Conservation (phyloP, 768 basidiomycete species). For the Lanmaoa rubissima region DNA sequence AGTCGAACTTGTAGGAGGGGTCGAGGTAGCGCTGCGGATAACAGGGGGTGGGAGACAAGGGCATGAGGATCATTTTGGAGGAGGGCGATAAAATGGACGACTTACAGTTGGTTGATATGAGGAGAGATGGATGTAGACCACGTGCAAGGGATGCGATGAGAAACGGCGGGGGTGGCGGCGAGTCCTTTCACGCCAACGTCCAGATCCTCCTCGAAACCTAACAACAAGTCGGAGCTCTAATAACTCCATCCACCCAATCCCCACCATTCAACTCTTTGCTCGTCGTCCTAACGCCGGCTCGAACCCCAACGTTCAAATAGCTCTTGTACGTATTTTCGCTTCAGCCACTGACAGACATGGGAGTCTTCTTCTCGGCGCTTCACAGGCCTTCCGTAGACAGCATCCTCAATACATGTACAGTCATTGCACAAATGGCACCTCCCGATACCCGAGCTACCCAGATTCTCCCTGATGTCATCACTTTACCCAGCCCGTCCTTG, state of each 20-base stretch:
- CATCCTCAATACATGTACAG: neutral
- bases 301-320: too few relatives aligned
- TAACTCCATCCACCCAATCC: neutral
- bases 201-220: too few relatives aligned
- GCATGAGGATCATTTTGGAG: constrained; percentile 17
- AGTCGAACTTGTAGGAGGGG: constrained; percentile 38
- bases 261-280: neutral
- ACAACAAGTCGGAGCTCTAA: too few relatives aligned
- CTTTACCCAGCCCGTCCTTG: neutral
- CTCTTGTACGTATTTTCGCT: neutral
- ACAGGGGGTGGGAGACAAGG: constrained; percentile 19
- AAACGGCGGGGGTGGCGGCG: neutral
- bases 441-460: neutral
- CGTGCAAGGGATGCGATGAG: neutral
- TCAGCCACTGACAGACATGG: neutral
- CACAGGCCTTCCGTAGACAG: neutral
- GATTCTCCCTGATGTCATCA: neutral
- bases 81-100: neutral
- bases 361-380: neutral
- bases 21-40: constrained; percentile 23
- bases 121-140: neutral
- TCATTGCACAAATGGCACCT: neutral
- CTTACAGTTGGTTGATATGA: constrained; percentile 8
- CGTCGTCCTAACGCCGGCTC: too few relatives aligned
- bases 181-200: too few relatives aligned